Percentiles rank a stretch among this genome's conserved stretches.
These are phyloP conservation scores for Cymodocea nodosa DNA, from an alignment of 116 monocot species.

Conservation along the genomic window DNA sequence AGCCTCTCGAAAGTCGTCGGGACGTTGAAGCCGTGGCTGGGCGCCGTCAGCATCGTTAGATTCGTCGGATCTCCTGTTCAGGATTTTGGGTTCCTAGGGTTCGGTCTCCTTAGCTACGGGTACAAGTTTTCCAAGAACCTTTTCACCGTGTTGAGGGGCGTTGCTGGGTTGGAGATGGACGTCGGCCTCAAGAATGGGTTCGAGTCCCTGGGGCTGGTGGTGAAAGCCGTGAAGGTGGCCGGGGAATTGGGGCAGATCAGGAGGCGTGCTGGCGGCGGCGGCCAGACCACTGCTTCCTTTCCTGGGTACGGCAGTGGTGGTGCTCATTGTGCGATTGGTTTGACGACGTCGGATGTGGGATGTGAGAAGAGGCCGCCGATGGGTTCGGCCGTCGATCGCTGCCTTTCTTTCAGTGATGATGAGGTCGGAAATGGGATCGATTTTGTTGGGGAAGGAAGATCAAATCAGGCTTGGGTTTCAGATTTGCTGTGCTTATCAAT, in stretches of 20 bases:
- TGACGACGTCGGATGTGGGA: no score
- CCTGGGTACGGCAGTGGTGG: neutral
- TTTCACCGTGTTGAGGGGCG: conserved; percentile 27
- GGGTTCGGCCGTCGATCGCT: no score
- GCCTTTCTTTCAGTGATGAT: no score
- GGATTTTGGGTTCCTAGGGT: conserved; percentile 8
- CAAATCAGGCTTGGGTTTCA: no score
- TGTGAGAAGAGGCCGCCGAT: no score
- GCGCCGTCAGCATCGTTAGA: conserved; percentile 13
- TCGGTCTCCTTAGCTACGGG: conserved; percentile 23
- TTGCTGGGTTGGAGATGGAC: conserved; percentile 23
- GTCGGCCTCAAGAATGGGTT: conserved; percentile 22
- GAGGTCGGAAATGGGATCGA: no score
- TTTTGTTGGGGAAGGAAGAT: no score
- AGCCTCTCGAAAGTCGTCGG: neutral
- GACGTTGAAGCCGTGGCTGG: conserved; percentile 23
- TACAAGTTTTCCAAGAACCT: conserved; percentile 50
- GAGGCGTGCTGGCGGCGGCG: neutral
- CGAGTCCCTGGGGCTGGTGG: conserved; percentile 23
- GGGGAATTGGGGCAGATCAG: conserved; percentile 12
- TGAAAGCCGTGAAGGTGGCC: conserved; percentile 21
- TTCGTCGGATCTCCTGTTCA: neutral
- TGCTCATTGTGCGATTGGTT: neutral
- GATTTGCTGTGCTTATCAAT: no score
- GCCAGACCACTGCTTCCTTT: neutral